phyloP scores from a whole-genome alignment of 441 rosid genomes.

The Gossypium lobatum region DNA sequence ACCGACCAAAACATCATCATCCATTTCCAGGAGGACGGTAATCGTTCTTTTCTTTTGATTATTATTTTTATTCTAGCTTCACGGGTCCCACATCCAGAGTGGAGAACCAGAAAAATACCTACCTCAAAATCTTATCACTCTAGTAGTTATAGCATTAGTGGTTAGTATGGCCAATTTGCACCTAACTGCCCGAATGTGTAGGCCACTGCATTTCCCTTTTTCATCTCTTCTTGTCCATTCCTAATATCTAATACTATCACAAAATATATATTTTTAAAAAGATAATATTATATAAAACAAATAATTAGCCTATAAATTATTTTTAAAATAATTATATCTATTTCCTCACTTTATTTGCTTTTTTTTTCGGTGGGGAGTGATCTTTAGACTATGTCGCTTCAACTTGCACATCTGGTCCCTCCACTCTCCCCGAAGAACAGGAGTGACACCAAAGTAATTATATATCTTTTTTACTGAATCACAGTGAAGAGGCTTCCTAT shows the following conservation, averaged over 20 bases:
- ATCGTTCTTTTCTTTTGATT: neutral
- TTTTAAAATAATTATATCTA: too few relatives aligned
- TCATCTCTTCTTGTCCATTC: neutral
- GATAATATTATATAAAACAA: too few relatives aligned
- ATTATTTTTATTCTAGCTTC: neutral
- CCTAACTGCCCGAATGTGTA: constrained; percentile 38
- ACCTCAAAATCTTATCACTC: constrained; percentile 33
- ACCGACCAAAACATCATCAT: neutral
- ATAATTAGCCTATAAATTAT: too few relatives aligned
- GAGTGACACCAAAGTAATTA: neutral
- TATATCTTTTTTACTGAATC: too few relatives aligned
- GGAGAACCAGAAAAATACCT: constrained; percentile 35
- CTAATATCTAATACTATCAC: neutral
- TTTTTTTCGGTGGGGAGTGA: neutral
- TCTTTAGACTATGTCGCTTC: neutral
- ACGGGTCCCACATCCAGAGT: constrained; percentile 6
- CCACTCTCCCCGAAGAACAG: neutral
- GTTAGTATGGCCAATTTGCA: constrained; percentile 43
- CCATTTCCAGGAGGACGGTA: neutral
- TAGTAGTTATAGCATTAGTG: constrained; percentile 44
- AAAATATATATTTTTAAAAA: neutral
- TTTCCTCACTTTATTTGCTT: too few relatives aligned
- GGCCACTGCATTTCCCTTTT: constrained; percentile 29
- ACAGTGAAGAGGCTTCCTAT: too few relatives aligned
- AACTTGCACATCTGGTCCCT: neutral